These are phyloP conservation scores for Inga leiocalycina DNA, from an alignment of 306 rosid species.

Conservation along the genomic window DNA sequence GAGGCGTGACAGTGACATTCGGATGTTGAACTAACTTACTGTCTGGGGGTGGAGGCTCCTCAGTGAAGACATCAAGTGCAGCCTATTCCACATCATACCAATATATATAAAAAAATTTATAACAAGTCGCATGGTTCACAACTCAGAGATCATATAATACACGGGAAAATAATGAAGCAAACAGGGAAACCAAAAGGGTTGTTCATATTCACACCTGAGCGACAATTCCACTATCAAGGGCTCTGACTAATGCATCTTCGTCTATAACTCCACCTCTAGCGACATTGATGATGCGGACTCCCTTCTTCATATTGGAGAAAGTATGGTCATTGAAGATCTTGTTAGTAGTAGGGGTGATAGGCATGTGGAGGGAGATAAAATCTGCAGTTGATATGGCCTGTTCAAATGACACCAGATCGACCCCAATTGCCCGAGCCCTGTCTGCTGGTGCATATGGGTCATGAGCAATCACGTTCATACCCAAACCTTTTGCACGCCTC, in stretches of 20 bases:
- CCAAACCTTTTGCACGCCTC: conserved; percentile 70
- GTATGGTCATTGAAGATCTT: conserved; percentile 64
- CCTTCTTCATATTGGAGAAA: conserved; percentile 69
- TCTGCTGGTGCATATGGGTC: conserved; percentile 77
- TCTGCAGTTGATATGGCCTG: conserved; percentile 61
- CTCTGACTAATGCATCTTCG: conserved; percentile 65
- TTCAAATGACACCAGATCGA: conserved; percentile 68
- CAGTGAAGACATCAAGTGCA: conserved; percentile 73
- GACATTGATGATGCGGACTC: conserved; percentile 67
- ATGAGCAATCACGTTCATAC: conserved; percentile 72
- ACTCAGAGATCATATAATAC: neutral
- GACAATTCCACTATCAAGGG: conserved; percentile 63
- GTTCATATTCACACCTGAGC: conserved; percentile 54
- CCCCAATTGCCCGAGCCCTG: conserved; percentile 67
- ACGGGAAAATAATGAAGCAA: neutral
- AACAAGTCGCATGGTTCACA: neutral
- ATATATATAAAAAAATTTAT: neutral
- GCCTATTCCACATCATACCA: conserved; percentile 44
- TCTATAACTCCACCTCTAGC: conserved; percentile 83
- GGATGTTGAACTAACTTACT: conserved; percentile 68
- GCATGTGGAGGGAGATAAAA: conserved; percentile 77
- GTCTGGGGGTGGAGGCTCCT: conserved; percentile 72
- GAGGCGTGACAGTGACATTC: conserved; percentile 73
- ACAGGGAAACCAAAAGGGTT: neutral
- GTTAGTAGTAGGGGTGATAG: conserved; percentile 65